Base-by-base conservation (phyloP, 2,329 filamentous ascomycete species). In the Pezicula radicicola region DNA sequence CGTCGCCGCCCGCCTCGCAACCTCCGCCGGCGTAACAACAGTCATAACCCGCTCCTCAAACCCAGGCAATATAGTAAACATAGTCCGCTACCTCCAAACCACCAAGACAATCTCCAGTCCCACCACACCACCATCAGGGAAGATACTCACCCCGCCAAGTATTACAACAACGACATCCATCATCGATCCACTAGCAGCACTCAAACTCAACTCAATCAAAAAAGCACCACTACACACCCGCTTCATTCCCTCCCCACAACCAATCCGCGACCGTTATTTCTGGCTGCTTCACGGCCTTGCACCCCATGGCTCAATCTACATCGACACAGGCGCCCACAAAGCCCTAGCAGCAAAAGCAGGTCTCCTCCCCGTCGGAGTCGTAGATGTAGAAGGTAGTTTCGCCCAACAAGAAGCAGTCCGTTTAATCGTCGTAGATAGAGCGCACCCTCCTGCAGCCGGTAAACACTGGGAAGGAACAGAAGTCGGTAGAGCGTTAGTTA, bases 31-130 rank as follows among this genome's bases (percentile, higher is more conserved):
- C 43, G 93, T 97, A 35, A 97, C 91, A 1, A 97, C 94, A 3
- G 83, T 99, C 65, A 97, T 99, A 65, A 96, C 94, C 8, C 86
- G 88, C 59, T 96, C 91, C 52, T 94, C 89, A n/a, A 92, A 88
- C 56, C 94, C 94, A 0, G 91, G 90, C 21, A 97, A 97, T 66
- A 92, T 99, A 53, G 76, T 86, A 58, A 85, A 87, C 60, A 97
- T 99, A 58, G 89, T 97, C 52, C 80, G 79, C 44, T 89, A 97
- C 69, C 80, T 91, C 46, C 88, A 95, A 69, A 75, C 78, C 8
- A 75, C 79, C 54, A 83, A 78, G 54, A 52, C 60, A 59, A 50
- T 60, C 42, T 55, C 54, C 35, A 39, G 39, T 51, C 48, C 27
- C 10, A 48, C 44, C 36, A 58, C 58, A 10, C 60, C 60, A 16